Evolutionary conservation across 805 yeast species (phyloP).

Genomic region (Priceomyces fermenticarens): DNA sequence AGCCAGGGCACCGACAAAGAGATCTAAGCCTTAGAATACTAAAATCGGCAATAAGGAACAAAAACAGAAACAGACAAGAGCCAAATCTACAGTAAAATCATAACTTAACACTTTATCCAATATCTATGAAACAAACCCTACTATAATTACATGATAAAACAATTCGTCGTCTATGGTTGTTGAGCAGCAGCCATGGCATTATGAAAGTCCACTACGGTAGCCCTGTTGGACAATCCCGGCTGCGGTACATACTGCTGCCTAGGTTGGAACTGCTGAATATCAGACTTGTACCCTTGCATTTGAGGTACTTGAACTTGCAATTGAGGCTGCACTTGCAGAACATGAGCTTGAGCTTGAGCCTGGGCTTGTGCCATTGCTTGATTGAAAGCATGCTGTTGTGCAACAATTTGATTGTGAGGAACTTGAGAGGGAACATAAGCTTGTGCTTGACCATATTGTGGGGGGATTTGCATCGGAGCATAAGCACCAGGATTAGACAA

Average conservation of each 20-base stretch:
- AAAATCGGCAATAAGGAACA: too few relatives aligned
- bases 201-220: slow-evolving; percentile 10
- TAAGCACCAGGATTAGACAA: slow-evolving; percentile 5
- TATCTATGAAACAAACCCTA: too few relatives aligned
- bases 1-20: too few relatives aligned
- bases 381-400: slow-evolving; percentile 19
- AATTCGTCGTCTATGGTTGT: slow-evolving; percentile 7
- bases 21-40: too few relatives aligned
- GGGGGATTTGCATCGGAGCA: slow-evolving; percentile 5
- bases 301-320: slow-evolving; percentile 9
- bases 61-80: too few relatives aligned
- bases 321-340: slow-evolving; percentile 2
- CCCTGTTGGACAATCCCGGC: slow-evolving; percentile 6
- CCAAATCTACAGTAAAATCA: too few relatives aligned
- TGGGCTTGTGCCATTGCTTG: slow-evolving; percentile 16
- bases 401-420: slow-evolving; percentile 15
- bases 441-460: slow-evolving; percentile 7
- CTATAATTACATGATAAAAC: too few relatives aligned
- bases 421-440: slow-evolving; percentile 6
- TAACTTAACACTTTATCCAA: too few relatives aligned
- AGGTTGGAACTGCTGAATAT: background rate
- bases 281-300: slow-evolving; percentile 4
- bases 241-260: slow-evolving; percentile 5
- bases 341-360: slow-evolving; percentile 8
- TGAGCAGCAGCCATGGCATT: slow-evolving; percentile 12